Base-by-base conservation (phyloP, 108 stramenopile species). In the Poteriospumella lacustris region DNA sequence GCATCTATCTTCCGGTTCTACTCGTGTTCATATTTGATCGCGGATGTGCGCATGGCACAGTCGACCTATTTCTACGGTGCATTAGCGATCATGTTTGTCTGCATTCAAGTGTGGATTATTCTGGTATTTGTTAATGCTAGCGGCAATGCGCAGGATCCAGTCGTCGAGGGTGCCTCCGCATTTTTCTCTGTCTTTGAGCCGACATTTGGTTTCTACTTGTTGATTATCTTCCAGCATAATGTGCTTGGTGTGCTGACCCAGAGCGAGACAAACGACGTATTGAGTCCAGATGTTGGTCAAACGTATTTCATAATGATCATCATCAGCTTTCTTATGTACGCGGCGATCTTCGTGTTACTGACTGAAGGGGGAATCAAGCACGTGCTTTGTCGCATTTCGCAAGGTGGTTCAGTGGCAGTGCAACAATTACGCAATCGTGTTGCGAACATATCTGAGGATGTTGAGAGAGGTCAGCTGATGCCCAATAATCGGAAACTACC, bases 41-140 rank as follows among this genome's bases (percentile, higher is more conserved):
- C 44, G 9, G 70, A 73, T 33, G 31, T 73, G 3, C 36, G 41
- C 15, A 34, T 73, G 41, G 41, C 41, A 28, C 70, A 73, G 42
- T 52, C 70, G 9, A 15, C 36, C 42, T 73, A 42, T 73, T 73
- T 73, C 70, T 73, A 73, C 36, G 70, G 70, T 26, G 9, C 70
- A 34, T 73, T 73, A 56, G 15, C 41, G 9, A 38, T 56, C 5
- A 9, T 42, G 9, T 73, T 29, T 38, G 36, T 73, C 5, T 9
- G 26, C 5, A 42, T 42, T 42, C 3, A 31, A 3, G 24, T 24
- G 28, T 64, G 60, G 60, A 15, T 52, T 19, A 31, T 34, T 64
- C 33, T 64, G 12, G 12, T 73, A 5, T 39, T 52, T 33, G 15
- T 33, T 5, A 39, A 5, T 5, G 43, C 36, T 5, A 56, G 31